These are phyloP conservation scores for Catharanthus roseus DNA, from an alignment of 257 asterid species.

Conservation along the genomic window DNA sequence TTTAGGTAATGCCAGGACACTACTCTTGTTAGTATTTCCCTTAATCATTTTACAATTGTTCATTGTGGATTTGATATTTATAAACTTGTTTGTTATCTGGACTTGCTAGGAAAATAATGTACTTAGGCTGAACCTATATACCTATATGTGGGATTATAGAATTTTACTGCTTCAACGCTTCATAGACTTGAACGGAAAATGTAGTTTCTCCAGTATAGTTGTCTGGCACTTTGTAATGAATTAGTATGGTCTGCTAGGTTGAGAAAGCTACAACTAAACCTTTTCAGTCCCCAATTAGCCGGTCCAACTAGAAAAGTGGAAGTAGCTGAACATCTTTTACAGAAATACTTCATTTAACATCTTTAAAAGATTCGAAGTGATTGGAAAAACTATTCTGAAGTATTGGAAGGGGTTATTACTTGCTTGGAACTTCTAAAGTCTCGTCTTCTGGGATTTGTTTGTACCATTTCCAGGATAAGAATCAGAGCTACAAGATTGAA, in stretches of 20 bases:
- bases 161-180: background rate
- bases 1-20: conserved; percentile 48
- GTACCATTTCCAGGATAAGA: no score
- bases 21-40: background rate
- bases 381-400: background rate
- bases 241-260: background rate
- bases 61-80: background rate
- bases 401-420: background rate
- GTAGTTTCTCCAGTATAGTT: no score
- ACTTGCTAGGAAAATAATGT: background rate
- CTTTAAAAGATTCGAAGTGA: conserved; percentile 1
- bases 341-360: background rate
- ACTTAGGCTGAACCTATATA: background rate
- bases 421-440: background rate
- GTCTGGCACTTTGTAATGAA: background rate
- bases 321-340: background rate
- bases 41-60: background rate
- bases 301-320: background rate
- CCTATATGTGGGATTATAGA: background rate
- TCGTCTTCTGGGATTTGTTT: no score
- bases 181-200: no score
- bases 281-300: background rate
- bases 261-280: background rate
- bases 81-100: background rate
- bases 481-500: background rate